phyloP scores from a whole-genome alignment of 2,329 filamentous ascomycete species.

The Monosporascus ibericus region DNA sequence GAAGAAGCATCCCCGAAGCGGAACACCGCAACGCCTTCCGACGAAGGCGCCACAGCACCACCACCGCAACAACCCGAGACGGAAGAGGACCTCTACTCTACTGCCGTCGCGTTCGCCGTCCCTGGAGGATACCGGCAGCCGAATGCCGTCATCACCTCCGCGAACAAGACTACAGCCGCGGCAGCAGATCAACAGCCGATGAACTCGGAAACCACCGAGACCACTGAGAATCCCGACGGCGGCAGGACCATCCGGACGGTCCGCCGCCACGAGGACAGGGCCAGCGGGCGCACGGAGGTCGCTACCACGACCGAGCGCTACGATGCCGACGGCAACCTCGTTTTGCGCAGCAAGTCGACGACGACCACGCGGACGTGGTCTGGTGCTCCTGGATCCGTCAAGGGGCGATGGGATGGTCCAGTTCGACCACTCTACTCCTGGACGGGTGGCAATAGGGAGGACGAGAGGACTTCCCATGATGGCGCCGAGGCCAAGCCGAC shows the following conservation, averaged over 20 bases:
- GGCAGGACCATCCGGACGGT: constrained; percentile 15
- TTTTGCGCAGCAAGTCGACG: constrained; percentile 6
- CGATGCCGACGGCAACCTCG: constrained; percentile 16
- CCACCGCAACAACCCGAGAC: neutral
- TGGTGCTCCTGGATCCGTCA: too few relatives aligned
- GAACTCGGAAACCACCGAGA: constrained; percentile 4
- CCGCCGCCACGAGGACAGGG: constrained; percentile 2
- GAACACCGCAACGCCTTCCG: too few relatives aligned
- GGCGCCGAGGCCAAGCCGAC: neutral
- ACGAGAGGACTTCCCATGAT: neutral
- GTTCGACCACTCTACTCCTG: constrained; percentile 4
- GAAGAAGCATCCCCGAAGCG: neutral
- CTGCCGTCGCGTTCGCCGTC: neutral
- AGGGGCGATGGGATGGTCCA: neutral
- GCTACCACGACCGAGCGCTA: constrained; percentile 11
- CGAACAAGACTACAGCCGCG: neutral
- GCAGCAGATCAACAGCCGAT: neutral
- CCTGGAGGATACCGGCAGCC: neutral
- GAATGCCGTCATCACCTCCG: neutral
- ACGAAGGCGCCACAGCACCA: neutral
- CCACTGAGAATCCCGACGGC: constrained; percentile 13
- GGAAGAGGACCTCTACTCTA: neutral
- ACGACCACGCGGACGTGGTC: constrained; percentile 13
- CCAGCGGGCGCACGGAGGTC: constrained; percentile 6
- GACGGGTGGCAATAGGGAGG: neutral